Percentiles rank a stretch among this genome's conserved stretches.
These are phyloP conservation scores for Stygiomarasmius scandens DNA, from an alignment of 1,284 basidiomycete genomes.

Conservation along the genomic window DNA sequence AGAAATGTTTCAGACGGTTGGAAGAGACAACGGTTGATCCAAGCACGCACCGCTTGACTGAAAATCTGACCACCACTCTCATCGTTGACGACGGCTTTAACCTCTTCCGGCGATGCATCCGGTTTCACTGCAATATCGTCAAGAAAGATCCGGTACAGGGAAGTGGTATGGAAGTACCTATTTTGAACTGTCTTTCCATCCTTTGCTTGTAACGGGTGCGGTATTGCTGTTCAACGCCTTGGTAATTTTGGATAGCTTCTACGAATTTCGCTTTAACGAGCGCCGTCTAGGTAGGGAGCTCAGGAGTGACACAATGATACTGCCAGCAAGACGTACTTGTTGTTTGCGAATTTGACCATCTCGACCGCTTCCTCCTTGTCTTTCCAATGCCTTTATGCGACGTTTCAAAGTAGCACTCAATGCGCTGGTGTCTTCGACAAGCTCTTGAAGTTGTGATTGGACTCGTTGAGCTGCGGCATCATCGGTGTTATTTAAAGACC, in stretches of 20 bases:
- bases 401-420: conserved; percentile 77
- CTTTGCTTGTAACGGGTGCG: conserved; percentile 93
- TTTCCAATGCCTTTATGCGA: conserved; percentile 79
- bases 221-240: conserved; percentile 92
- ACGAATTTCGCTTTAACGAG: conserved; percentile 82
- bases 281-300: conserved; percentile 52
- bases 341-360: conserved; percentile 83
- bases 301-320: background rate
- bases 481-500: conserved; percentile 79
- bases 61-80: conserved; percentile 90
- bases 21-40: conserved; percentile 11
- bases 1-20: conserved; percentile 10
- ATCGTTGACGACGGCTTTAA: conserved; percentile 85
- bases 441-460: conserved; percentile 66
- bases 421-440: conserved; percentile 79
- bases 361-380: conserved; percentile 69
- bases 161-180: conserved; percentile 54
- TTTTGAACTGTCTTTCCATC: conserved; percentile 95
- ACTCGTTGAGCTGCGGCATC: conserved; percentile 66
- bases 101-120: conserved; percentile 90
- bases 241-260: conserved; percentile 85
- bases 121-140: conserved; percentile 75
- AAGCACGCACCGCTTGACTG: conserved; percentile 80
- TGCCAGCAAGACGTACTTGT: conserved; percentile 55
- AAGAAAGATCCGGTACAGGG: conserved; percentile 2